Conservation (phyloP, 2,329 filamentous ascomycete species). For the Helicocarpus griseus region DNA sequence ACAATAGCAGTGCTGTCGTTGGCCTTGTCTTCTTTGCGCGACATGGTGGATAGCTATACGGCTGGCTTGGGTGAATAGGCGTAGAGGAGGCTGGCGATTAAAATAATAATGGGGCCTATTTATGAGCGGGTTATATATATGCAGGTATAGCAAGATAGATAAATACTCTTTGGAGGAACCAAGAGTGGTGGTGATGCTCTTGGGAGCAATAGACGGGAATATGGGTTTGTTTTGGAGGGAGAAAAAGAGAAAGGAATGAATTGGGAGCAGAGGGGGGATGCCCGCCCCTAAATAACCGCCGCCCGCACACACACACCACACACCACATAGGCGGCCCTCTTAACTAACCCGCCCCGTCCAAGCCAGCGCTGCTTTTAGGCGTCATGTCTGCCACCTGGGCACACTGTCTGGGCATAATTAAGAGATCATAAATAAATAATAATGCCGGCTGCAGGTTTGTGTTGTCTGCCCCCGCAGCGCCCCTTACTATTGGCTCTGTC, state of each 20-base stretch:
- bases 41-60: slow-evolving; percentile 26
- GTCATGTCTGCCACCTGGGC: too few species aligned
- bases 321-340: not conserved
- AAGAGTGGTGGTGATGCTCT: too few species aligned
- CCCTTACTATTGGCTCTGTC: not conserved
- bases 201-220: too few species aligned
- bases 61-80: not conserved
- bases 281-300: too few species aligned
- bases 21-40: slow-evolving; percentile 26
- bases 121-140: too few species aligned
- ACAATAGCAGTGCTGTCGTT: slow-evolving; percentile 26
- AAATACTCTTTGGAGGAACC: too few species aligned
- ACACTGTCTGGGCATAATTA: too few species aligned
- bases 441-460: not conserved
- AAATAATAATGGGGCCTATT: not conserved
- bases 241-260: too few species aligned
- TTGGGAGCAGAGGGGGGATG: not conserved
- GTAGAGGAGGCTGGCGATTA: not conserved
- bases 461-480: not conserved
- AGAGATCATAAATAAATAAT: too few species aligned
- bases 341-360: not conserved
- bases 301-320: not conserved
- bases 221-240: too few species aligned
- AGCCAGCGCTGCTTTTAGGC: not conserved
- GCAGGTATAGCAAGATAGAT: too few species aligned